Percentiles rank a stretch among this genome's conserved stretches.
Evolutionary conservation across 1,284 basidiomycete genomes (phyloP).

Genomic region (Tylopilus sp.): DNA sequence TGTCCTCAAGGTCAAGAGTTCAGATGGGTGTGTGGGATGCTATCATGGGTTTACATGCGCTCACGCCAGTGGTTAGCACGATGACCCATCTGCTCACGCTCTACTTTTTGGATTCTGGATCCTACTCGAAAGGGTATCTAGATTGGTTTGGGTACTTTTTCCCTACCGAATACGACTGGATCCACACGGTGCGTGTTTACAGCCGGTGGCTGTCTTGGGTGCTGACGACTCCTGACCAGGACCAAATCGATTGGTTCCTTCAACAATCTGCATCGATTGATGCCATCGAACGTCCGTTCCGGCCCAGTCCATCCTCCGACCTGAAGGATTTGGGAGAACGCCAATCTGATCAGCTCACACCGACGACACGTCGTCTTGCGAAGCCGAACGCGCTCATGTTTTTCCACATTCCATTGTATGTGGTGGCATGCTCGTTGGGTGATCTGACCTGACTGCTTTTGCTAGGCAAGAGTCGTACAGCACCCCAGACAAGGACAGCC

Average conservation of each 20-base stretch:
- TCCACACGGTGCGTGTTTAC: constrained; percentile 52
- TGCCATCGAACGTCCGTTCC: constrained; percentile 77
- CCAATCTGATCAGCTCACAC: constrained; percentile 54
- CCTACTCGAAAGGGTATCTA: constrained; percentile 60
- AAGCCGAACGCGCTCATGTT: constrained; percentile 94
- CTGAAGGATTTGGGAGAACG: constrained; percentile 62
- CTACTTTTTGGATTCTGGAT: constrained; percentile 92
- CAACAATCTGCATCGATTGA: constrained; percentile 72
- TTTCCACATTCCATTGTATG: constrained; percentile 92
- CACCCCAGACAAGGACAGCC: constrained; percentile 56
- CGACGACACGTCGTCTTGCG: constrained; percentile 58
- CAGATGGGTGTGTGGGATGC: constrained; percentile 55
- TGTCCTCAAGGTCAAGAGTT: constrained; percentile 70
- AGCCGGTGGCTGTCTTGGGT: background rate
- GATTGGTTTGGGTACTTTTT: constrained; percentile 62
- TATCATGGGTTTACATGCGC: background rate
- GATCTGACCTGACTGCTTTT: background rate
- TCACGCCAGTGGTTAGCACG: constrained; percentile 49
- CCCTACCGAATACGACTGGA: constrained; percentile 78
- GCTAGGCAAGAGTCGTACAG: constrained; percentile 60
- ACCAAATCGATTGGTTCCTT: constrained; percentile 87
- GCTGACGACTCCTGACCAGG: constrained; percentile 33
- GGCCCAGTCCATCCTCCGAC: constrained; percentile 70
- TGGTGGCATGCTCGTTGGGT: constrained; percentile 31
- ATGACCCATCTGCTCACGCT: constrained; percentile 83